Evolutionary conservation across 2,329 filamentous ascomycete genomes (phyloP).

Genomic region (Venturia effusa): DNA sequence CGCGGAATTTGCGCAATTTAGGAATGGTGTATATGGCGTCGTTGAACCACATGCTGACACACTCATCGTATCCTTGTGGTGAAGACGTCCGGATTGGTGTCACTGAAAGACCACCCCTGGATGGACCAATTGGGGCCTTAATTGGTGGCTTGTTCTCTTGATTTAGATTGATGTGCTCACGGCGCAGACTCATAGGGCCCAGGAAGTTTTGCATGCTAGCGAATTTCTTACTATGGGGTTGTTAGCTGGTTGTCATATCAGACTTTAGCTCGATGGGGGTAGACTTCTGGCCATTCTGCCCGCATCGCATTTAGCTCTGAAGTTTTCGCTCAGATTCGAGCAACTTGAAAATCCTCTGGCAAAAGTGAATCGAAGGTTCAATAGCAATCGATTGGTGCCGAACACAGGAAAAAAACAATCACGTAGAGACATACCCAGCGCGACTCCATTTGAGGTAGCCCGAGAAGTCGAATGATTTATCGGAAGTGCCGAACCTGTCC

Average conservation of each 20-base stretch:
- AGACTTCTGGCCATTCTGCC: no score
- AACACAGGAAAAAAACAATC: slow-evolving; percentile 12
- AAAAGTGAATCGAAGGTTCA: slow-evolving; percentile 7
- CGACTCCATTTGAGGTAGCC: slow-evolving; percentile 21
- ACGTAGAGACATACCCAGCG: background rate
- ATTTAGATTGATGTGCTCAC: no score
- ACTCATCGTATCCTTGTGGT: slow-evolving; percentile 30
- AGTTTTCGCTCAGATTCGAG: background rate
- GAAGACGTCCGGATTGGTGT: slow-evolving; percentile 17
- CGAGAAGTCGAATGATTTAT: slow-evolving; percentile 23
- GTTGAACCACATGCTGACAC: slow-evolving; percentile 36
- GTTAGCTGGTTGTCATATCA: no score
- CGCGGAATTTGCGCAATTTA: slow-evolving; percentile 34
- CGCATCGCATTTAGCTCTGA: no score
- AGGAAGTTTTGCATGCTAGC: slow-evolving; percentile 20
- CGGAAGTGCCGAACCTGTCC: slow-evolving; percentile 29
- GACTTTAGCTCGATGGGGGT: no score
- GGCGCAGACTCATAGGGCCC: slow-evolving; percentile 36
- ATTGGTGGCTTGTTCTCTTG: slow-evolving; percentile 26
- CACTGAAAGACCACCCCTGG: slow-evolving; percentile 33
- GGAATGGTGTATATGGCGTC: slow-evolving; percentile 33
- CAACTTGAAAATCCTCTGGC: background rate
- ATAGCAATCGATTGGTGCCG: slow-evolving; percentile 19
- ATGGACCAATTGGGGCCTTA: background rate
- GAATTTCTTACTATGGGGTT: background rate